Percentiles rank a stretch among this genome's conserved stretches.
phyloP scores from a whole-genome alignment of 176 grass and related monocot genomes.

The Eleusine indica region DNA sequence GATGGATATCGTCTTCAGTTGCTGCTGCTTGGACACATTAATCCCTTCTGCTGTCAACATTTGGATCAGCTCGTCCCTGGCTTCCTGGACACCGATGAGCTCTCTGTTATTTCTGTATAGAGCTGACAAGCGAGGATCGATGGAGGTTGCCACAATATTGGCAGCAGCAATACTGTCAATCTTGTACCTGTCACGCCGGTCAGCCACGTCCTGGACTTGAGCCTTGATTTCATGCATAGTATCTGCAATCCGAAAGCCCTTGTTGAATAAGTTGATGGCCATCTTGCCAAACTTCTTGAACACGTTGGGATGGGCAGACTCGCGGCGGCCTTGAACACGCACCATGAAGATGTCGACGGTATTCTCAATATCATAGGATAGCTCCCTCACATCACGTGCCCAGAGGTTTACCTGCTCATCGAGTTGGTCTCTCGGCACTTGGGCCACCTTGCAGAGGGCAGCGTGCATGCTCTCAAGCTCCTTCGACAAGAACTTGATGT shows the following conservation, averaged over 20 bases:
- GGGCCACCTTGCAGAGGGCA: background rate
- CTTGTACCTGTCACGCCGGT: background rate
- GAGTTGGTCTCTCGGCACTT: background rate
- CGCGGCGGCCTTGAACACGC: too few species aligned
- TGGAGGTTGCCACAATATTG: background rate
- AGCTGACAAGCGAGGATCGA: background rate
- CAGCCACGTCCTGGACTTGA: background rate
- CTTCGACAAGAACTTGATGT: background rate
- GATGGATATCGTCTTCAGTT: background rate
- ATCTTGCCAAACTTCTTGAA: background rate
- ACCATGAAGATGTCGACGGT: background rate
- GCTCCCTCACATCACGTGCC: background rate
- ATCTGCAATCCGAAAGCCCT: background rate
- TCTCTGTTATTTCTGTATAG: background rate
- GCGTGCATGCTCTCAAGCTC: background rate
- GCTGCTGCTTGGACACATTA: background rate
- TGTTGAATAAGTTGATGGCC: background rate
- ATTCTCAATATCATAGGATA: background rate
- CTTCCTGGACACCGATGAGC: background rate
- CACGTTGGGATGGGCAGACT: too few species aligned
- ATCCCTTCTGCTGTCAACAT: background rate
- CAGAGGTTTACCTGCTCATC: background rate
- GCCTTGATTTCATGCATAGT: background rate
- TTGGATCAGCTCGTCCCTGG: background rate
- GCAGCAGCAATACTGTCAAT: background rate